Conservation (phyloP, 1,139 yeast species). For the Saccharomyces hybrid region DNA sequence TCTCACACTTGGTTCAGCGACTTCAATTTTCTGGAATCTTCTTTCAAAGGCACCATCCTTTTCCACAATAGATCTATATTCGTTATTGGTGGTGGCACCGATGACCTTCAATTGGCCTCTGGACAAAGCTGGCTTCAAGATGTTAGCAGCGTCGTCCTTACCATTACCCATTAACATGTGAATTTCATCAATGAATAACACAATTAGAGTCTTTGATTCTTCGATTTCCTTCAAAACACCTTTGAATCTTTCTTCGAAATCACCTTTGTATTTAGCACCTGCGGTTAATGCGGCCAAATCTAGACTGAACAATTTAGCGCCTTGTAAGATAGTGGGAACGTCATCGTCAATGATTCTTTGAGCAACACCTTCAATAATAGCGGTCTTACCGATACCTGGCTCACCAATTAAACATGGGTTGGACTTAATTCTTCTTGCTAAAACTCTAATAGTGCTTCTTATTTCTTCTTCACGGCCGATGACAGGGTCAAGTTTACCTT, state of each 20-base stretch:
- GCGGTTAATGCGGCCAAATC: conserved; percentile 96
- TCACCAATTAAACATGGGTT: conserved; percentile 96
- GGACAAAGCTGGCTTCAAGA: conserved; percentile 93
- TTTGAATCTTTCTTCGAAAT: conserved; percentile 93
- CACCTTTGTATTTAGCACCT: conserved; percentile 98
- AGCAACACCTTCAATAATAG: conserved; percentile 97
- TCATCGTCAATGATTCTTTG: conserved; percentile 94
- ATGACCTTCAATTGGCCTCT: conserved; percentile 94
- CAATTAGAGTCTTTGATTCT: conserved; percentile 75
- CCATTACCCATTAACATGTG: conserved; percentile 99
- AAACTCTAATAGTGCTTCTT: conserved; percentile 84
- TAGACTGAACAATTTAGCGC: conserved; percentile 72
- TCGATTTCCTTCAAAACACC: conserved; percentile 93
- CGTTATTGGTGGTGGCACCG: conserved; percentile 96
- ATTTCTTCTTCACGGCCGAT: conserved; percentile 98
- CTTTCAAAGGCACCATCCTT: conserved; percentile 99
- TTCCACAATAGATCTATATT: conserved; percentile 84
- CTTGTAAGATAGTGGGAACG: conserved; percentile 80
- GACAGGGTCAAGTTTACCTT: conserved; percentile 94
- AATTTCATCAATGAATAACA: conserved; percentile 89
- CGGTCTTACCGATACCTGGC: conserved; percentile 98
- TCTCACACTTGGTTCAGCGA: conserved; percentile 83
- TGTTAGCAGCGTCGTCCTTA: conserved; percentile 84
- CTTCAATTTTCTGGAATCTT: conserved; percentile 95
- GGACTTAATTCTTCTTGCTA: conserved; percentile 92